Percentiles rank a stretch among this genome's conserved stretches.
Conservation (phyloP, 352 stramenopile genomes). For the Thalassiosira ordinaria region DNA sequence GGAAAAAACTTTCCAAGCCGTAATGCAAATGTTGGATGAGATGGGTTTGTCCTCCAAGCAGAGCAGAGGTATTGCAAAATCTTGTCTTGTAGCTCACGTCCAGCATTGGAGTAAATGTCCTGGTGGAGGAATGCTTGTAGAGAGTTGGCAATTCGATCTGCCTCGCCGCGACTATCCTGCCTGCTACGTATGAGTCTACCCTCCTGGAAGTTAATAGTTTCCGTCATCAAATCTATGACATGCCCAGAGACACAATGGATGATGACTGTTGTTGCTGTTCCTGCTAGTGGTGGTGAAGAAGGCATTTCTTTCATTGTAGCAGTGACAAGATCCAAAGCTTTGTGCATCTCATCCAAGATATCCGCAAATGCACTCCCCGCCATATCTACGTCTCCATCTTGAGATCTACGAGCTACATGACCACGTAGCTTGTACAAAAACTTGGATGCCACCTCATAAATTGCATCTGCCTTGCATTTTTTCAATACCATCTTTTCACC, state of each 20-base stretch:
- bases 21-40: conserved; percentile 55
- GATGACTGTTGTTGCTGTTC: conserved; percentile 1
- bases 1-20: conserved; percentile 56
- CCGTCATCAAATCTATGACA: conserved; percentile 57
- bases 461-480: conserved; percentile 43
- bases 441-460: conserved; percentile 62
- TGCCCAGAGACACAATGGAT: conserved; percentile 33
- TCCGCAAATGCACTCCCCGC: conserved; percentile 42
- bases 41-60: conserved; percentile 61
- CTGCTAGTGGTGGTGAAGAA: conserved; percentile 15
- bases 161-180: conserved; percentile 4
- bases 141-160: conserved; percentile 44
- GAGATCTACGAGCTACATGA: conserved; percentile 45
- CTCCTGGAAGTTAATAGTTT: conserved; percentile 61
- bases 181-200: conserved; percentile 41
- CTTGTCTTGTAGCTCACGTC: conserved; percentile 41
- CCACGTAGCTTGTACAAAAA: conserved; percentile 67
- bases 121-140: conserved; percentile 47
- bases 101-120: conserved; percentile 41
- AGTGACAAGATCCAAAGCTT: conserved; percentile 35
- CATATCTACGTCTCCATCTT: conserved; percentile 19
- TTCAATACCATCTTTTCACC: conserved; percentile 14
- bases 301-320: conserved; percentile 34
- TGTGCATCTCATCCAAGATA: conserved; percentile 56
- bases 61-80: conserved; percentile 62